Evolutionary conservation across 805 yeast species (phyloP).

Genomic region (Barnettozyma botsteinii): DNA sequence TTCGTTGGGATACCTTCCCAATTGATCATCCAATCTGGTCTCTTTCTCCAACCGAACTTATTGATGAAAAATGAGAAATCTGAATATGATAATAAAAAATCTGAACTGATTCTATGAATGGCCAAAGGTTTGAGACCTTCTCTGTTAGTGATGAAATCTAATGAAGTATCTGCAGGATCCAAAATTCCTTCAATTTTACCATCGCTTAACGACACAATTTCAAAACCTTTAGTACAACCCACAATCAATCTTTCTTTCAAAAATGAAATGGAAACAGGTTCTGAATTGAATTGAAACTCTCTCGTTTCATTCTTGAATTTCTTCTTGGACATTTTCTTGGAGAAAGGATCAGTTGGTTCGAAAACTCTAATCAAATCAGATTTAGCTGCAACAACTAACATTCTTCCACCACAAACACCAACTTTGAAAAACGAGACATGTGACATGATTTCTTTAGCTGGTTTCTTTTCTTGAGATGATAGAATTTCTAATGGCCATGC

Average conservation of each 20-base stretch:
- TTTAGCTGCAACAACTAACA: slow-evolving; percentile 85
- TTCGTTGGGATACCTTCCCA: slow-evolving; percentile 97
- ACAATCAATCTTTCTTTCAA: slow-evolving; percentile 84
- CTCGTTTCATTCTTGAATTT: slow-evolving; percentile 60
- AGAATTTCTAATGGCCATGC: slow-evolving; percentile 74
- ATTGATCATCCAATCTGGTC: slow-evolving; percentile 87
- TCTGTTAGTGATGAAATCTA: slow-evolving; percentile 84
- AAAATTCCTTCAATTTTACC: slow-evolving; percentile 82
- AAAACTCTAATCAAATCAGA: slow-evolving; percentile 77
- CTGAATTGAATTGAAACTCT: slow-evolving; percentile 79
- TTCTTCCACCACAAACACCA: slow-evolving; percentile 86
- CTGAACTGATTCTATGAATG: slow-evolving; percentile 82
- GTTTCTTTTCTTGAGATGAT: slow-evolving; percentile 43
- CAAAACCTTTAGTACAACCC: slow-evolving; percentile 96
- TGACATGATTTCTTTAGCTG: slow-evolving; percentile 74
- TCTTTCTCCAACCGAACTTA: slow-evolving; percentile 92
- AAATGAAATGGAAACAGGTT: slow-evolving; percentile 88
- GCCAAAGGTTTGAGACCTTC: slow-evolving; percentile 86
- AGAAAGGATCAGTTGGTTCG: slow-evolving; percentile 79
- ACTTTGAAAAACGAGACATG: slow-evolving; percentile 88
- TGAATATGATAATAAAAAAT: slow-evolving; percentile 82
- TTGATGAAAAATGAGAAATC: slow-evolving; percentile 94
- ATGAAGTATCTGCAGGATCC: slow-evolving; percentile 97
- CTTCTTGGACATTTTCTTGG: slow-evolving; percentile 57
- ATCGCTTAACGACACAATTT: slow-evolving; percentile 80